Evolutionary conservation across 768 basidiomycete genomes (phyloP).

Genomic region (Russula compacta): DNA sequence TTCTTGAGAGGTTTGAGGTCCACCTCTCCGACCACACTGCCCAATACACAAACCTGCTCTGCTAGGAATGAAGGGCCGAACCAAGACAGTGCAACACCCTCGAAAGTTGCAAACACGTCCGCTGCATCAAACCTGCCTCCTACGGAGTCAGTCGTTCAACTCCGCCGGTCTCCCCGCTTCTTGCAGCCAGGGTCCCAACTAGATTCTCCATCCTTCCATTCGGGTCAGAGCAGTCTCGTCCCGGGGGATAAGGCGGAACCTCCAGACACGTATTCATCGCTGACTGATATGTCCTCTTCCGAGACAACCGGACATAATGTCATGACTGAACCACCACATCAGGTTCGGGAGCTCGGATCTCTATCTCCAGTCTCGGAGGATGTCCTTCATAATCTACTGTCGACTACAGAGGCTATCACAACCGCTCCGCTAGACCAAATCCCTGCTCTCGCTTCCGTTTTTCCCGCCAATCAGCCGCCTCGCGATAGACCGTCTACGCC

Average conservation of each 20-base stretch:
- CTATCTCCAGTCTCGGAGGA: constrained; percentile 50
- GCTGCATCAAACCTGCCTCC: neutral
- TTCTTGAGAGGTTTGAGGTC: neutral
- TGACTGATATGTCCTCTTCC: neutral
- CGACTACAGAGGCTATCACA: neutral
- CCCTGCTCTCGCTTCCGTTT: neutral
- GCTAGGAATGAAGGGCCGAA: neutral
- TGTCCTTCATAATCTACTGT: constrained; percentile 25
- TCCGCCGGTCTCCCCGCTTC: neutral
- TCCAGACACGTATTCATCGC: neutral
- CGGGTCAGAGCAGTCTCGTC: neutral
- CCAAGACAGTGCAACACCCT: neutral
- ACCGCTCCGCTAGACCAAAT: neutral
- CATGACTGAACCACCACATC: neutral
- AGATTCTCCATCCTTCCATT: neutral
- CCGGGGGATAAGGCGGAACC: neutral
- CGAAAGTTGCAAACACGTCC: neutral
- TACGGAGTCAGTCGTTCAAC: neutral
- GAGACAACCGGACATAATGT: neutral
- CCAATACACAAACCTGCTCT: neutral
- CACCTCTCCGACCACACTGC: neutral
- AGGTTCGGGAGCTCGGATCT: constrained; percentile 40
- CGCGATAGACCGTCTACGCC: constrained; percentile 4
- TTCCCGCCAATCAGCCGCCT: neutral
- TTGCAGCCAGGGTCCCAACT: neutral